Base-by-base conservation (phyloP, 306 rosid genomes). In the Sophora flavescens region DNA sequence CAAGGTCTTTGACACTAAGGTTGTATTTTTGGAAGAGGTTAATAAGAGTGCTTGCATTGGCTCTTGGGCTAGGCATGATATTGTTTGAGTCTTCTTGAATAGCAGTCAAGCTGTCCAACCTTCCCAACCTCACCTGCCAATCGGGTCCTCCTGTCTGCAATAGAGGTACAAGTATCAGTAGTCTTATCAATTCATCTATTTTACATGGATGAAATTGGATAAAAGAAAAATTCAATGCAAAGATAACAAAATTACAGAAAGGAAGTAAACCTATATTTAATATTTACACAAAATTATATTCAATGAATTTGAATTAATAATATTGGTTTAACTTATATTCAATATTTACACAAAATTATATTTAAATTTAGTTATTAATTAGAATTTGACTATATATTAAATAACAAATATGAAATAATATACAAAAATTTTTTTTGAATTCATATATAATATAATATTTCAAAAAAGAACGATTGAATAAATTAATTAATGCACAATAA, bases 51-150 rank as follows among this genome's bases (percentile, higher is more conserved):
- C 64, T 86, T 41, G 98, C 97, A 68, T 90, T 88, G 53, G 96
- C 83, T 84, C 97, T 90, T 84, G 96, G 97, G 53, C 96, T 92
- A 0, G 97, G 98, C 98, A 94, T 94, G 41, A 94, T 78, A 3
- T 84, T 74, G 78, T 78, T 47, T 9, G 98, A 89, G 60, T 90
- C 89, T 57, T 89, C 87, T 76, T 90, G 97, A 76, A 42, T 82
- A 0, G 98, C 93, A 36, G 76, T 72, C 51, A 94, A 75, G 83
- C 96, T 90, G 78, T 94, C 98, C 70, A 94, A 72, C 86, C 98
- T 88, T 61, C 97, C 98, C 54, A 94, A 60, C 63, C 70, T 86
- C 64, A 94, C 97, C 68, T 84, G 79, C 98, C 98, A 94, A 22
- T 89, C 16, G 1, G 97, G 98, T 59, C 97, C 95, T 83, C 97